Evolutionary conservation across 805 yeast species (phyloP).

Genomic region (Suhomyces pyralidae): DNA sequence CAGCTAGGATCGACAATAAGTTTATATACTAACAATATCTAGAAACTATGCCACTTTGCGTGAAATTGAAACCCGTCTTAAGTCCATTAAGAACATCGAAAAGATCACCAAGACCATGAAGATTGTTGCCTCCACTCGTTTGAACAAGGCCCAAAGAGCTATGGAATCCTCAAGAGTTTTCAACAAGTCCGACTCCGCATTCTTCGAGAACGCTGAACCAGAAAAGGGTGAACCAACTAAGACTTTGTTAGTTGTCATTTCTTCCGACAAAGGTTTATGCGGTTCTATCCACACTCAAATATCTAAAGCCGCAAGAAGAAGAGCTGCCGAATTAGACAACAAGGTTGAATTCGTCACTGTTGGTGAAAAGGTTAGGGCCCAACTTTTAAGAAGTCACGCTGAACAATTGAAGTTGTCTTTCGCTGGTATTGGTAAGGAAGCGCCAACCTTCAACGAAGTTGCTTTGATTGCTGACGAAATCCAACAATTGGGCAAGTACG

Average conservation of each 20-base stretch:
- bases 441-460: slow-evolving; percentile 90
- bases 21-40: slow-evolving; percentile 20
- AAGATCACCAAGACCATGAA: slow-evolving; percentile 99
- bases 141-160: slow-evolving; percentile 92
- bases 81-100: slow-evolving; percentile 97
- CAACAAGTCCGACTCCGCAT: slow-evolving; percentile 74
- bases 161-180: slow-evolving; percentile 85
- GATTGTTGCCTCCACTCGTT: slow-evolving; percentile 97
- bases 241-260: slow-evolving; percentile 79
- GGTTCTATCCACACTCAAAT: slow-evolving; percentile 97
- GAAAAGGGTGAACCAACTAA: slow-evolving; percentile 54
- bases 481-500: slow-evolving; percentile 63
- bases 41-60: slow-evolving; percentile 98
- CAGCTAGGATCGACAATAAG: not conserved
- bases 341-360: slow-evolving; percentile 75
- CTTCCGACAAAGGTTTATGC: slow-evolving; percentile 98
- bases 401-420: slow-evolving; percentile 69
- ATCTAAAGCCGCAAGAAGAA: slow-evolving; percentile 79
- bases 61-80: slow-evolving; percentile 97
- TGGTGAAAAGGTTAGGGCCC: slow-evolving; percentile 93
- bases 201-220: slow-evolving; percentile 80
- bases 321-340: slow-evolving; percentile 58
- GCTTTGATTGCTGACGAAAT: slow-evolving; percentile 86
- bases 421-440: slow-evolving; percentile 93
- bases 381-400: slow-evolving; percentile 79